Conservation (phyloP, 2,329 filamentous ascomycete genomes). For the Xylogone sp. region DNA sequence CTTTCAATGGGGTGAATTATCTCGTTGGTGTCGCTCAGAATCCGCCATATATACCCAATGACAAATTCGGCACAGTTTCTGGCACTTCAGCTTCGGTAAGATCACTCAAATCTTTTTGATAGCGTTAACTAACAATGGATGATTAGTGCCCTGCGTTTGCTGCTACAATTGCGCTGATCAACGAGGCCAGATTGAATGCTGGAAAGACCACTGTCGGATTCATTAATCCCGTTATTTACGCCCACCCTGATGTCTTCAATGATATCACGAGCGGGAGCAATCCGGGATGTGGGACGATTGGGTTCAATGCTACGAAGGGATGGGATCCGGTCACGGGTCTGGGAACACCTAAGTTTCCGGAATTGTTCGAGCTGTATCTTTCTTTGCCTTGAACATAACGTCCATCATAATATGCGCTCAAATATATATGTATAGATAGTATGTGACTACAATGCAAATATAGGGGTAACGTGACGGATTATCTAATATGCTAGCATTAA, state of each 20-base stretch:
- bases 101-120: not conserved
- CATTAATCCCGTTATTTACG: constrained; percentile 34
- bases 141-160: not conserved
- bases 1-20: constrained; percentile 40
- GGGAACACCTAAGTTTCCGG: not conserved
- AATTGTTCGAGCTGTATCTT: not conserved
- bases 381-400: not conserved
- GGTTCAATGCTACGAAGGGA: constrained; percentile 28
- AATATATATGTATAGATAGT: too few relatives aligned
- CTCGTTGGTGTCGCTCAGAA: constrained; percentile 32
- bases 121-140: not conserved
- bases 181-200: constrained; percentile 32
- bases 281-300: constrained; percentile 21
- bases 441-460: too few relatives aligned
- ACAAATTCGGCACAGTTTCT: not conserved
- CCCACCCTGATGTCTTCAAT: constrained; percentile 11
- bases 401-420: too few relatives aligned
- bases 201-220: constrained; percentile 37
- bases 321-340: constrained; percentile 6
- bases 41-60: not conserved
- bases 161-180: constrained; percentile 18
- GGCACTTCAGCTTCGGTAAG: not conserved
- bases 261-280: constrained; percentile 16
- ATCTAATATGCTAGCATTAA: too few relatives aligned
- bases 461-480: too few relatives aligned